Conservation (phyloP, 2,329 filamentous ascomycete genomes). For the Paramyrothecium roridum region DNA sequence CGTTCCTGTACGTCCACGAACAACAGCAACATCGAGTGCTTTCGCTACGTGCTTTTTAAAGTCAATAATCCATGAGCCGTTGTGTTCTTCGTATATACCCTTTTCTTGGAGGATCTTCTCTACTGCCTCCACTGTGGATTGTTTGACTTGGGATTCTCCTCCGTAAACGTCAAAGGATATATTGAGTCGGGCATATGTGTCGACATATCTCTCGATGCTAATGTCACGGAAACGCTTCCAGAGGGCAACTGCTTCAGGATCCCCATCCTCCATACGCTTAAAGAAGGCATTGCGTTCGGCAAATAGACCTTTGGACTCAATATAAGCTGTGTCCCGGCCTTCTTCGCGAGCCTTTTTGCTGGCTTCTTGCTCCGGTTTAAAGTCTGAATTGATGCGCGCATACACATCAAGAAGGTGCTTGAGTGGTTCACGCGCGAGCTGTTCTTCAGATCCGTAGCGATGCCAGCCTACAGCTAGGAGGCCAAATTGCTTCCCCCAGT, state of each 20-base stretch:
- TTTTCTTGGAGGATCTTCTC: constrained; percentile 55
- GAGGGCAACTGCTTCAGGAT: constrained; percentile 50
- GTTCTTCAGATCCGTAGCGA: constrained; percentile 64
- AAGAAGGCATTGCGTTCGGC: constrained; percentile 60
- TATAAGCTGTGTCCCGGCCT: constrained; percentile 36
- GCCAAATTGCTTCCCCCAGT: constrained; percentile 73
- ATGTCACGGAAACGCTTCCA: constrained; percentile 58
- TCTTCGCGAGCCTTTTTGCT: constrained; percentile 48
- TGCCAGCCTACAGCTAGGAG: constrained; percentile 67
- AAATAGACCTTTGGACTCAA: constrained; percentile 40
- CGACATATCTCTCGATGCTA: constrained; percentile 55
- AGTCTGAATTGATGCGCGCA: constrained; percentile 62
- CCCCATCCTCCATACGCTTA: constrained; percentile 58
- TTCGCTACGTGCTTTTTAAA: constrained; percentile 65
- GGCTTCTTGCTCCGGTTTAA: constrained; percentile 58
- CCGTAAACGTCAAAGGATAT: constrained; percentile 64
- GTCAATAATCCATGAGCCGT: constrained; percentile 66
- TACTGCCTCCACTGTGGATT: constrained; percentile 53
- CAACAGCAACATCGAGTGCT: constrained; percentile 63
- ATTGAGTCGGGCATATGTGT: constrained; percentile 57
- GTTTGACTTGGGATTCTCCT: constrained; percentile 58
- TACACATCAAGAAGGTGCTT: constrained; percentile 72
- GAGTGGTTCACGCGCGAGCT: constrained; percentile 62
- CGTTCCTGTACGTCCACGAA: constrained; percentile 61
- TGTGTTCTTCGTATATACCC: constrained; percentile 57